Percentiles rank a stretch among this genome's conserved stretches.
These are phyloP conservation scores for Claviceps maximensis DNA, from an alignment of 2,329 filamentous ascomycete genomes.

Conservation along the genomic window DNA sequence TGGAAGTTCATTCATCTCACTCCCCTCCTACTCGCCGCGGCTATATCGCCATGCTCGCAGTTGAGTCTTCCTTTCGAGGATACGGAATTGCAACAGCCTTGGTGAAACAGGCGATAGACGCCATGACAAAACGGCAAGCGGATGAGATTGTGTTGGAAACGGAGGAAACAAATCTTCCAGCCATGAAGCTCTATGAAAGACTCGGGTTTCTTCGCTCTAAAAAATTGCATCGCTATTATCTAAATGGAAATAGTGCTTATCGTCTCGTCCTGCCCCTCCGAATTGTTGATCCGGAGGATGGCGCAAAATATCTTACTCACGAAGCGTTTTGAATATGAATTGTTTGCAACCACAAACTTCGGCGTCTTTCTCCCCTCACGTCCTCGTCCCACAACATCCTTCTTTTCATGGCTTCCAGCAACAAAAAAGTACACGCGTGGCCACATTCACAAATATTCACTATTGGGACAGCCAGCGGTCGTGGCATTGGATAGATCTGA, in stretches of 20 bases:
- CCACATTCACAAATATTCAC: not conserved
- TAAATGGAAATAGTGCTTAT: constrained; percentile 93
- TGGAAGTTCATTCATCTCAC: constrained; percentile 78
- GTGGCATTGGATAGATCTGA: not conserved
- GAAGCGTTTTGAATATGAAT: constrained; percentile 10
- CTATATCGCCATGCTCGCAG: constrained; percentile 98
- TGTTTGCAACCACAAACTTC: not conserved
- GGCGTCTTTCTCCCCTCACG: not conserved
- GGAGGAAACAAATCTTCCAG: constrained; percentile 80
- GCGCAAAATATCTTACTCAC: constrained; percentile 22
- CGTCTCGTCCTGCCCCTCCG: constrained; percentile 73
- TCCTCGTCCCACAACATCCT: not conserved
- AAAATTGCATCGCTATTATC: constrained; percentile 83
- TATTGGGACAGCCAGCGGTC: not conserved
- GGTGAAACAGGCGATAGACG: constrained; percentile 81
- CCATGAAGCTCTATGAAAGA: constrained; percentile 84
- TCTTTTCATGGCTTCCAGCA: not conserved
- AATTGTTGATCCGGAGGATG: constrained; percentile 27
- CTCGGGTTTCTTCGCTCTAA: constrained; percentile 88
- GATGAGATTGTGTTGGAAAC: constrained; percentile 96
- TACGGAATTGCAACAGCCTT: constrained; percentile 78
- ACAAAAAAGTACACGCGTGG: not conserved
- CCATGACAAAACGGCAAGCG: constrained; percentile 71
- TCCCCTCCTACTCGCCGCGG: constrained; percentile 63
- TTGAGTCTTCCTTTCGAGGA: constrained; percentile 65